These are phyloP conservation scores for Metschnikowia similis DNA, from an alignment of 805 yeast genomes.

Conservation along the genomic window DNA sequence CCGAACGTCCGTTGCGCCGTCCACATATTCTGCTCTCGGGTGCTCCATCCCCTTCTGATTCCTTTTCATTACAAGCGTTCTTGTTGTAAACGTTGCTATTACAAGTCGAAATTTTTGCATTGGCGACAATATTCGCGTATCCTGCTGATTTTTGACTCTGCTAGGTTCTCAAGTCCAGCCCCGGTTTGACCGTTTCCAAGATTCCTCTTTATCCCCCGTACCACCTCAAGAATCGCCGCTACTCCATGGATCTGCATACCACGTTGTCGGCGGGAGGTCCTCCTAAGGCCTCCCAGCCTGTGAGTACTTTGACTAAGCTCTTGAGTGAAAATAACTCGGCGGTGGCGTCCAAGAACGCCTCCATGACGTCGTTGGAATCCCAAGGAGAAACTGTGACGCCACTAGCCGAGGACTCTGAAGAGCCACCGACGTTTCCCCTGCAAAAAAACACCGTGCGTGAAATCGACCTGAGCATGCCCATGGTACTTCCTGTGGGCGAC, in stretches of 20 bases:
- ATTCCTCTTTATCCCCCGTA: conserved; percentile 18
- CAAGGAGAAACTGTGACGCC: neutral
- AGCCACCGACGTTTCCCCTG: neutral
- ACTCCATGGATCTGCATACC: conserved; percentile 8
- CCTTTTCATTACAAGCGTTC: too few species aligned
- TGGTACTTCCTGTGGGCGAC: neutral
- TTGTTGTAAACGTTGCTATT: too few species aligned
- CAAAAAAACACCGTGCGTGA: neutral
- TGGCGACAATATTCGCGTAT: too few species aligned
- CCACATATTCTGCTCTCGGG: neutral
- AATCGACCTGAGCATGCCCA: neutral
- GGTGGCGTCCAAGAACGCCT: conserved; percentile 4
- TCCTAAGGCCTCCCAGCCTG: conserved; percentile 21
- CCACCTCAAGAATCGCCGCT: conserved; percentile 13
- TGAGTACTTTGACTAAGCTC: conserved; percentile 36
- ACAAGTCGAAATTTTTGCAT: neutral
- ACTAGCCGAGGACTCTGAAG: neutral
- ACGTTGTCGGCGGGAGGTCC: conserved; percentile 5
- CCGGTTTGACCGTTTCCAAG: neutral
- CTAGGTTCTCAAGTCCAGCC: neutral
- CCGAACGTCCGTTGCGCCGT: neutral
- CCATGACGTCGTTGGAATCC: conserved; percentile 7
- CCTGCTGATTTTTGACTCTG: neutral
- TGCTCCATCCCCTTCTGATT: neutral
- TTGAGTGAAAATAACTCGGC: conserved; percentile 28